Evolutionary conservation across 2,329 filamentous ascomycete species (phyloP), one percentile per base, ranked within the genome.

Genomic region (Blastomyces percursus): DNA sequence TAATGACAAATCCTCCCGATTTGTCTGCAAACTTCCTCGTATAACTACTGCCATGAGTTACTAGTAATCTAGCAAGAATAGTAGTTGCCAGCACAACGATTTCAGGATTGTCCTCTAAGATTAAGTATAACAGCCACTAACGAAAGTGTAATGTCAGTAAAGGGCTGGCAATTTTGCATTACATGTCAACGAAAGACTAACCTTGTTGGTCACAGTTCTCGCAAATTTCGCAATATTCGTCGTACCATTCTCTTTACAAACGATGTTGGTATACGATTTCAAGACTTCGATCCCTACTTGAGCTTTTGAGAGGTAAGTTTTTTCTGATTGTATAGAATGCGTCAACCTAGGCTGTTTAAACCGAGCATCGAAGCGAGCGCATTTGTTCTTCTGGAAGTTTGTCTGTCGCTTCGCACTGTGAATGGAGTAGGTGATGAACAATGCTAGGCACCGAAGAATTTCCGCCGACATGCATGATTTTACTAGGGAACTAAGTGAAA

Each of bases 171-270:
- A 35, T 2, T 35, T 35, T 35, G 30, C 21, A 12, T 35, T 35
- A 35, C 55, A 57, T 30, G 58, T 11, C n/a, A 16, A 60, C 68
- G 75, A 71, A 78, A 72, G 61, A 60, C 65, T 74, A 78, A 91
- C 89, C 82, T 96, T 96, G 69, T 96, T 96, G 27, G 93, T 96
- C 9, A 99, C 93, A 1, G 93, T 95, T 71, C 88, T 89, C 5
- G 91, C 90, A 78, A 99, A 97, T 69, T 91, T 94, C 71, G 87
- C 85, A 62, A 96, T 88, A 65, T 88, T 86, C 16, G 79, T 79
- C 11, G 82, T 77, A 66, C 87, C 90, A 27, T 82, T 82, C 68
- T 85, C 84, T 65, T 90, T 86, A 69, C 91, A 96, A 11, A 96
- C 79, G 12, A 96, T 80, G 32, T 86, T 82, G 8, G 88, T 83